Conservation (phyloP, 352 stramenopile species). For the Phytophthora pini region DNA sequence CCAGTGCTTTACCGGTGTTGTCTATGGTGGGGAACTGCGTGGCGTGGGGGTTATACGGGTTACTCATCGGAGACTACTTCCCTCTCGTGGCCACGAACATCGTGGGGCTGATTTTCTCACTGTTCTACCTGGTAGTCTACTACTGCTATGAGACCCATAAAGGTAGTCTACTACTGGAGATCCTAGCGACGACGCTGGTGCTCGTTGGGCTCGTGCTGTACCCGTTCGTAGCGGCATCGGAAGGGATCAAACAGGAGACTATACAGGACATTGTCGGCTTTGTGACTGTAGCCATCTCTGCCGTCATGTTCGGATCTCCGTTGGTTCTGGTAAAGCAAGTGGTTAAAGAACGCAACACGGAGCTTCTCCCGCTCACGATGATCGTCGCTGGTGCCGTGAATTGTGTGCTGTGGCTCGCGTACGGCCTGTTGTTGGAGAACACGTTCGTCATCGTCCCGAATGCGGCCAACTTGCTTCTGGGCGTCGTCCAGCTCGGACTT, state of each 20-base stretch:
- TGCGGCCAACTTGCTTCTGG: slow-evolving; percentile 61
- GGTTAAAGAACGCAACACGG: slow-evolving; percentile 50
- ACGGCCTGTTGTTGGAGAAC: slow-evolving; percentile 58
- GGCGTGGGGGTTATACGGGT: slow-evolving; percentile 59
- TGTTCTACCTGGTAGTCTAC: slow-evolving; percentile 61
- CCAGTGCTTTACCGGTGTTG: slow-evolving; percentile 51
- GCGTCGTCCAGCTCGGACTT: slow-evolving; percentile 59
- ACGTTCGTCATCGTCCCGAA: slow-evolving; percentile 71
- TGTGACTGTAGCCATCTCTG: slow-evolving; percentile 55
- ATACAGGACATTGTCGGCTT: slow-evolving; percentile 60
- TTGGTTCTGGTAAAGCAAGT: slow-evolving; percentile 58
- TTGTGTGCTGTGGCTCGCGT: slow-evolving; percentile 59
- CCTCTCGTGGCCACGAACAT: slow-evolving; percentile 60
- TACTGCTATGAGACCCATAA: slow-evolving; percentile 37
- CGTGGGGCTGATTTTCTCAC: slow-evolving; percentile 46
- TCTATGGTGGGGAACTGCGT: slow-evolving; percentile 74
- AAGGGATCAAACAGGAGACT: slow-evolving; percentile 11
- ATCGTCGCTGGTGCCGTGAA: slow-evolving; percentile 58
- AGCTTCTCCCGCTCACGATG: slow-evolving; percentile 54
- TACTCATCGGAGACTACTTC: slow-evolving; percentile 59
- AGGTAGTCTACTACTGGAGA: slow-evolving; percentile 32
- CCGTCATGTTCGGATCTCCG: slow-evolving; percentile 72
- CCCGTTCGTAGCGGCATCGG: slow-evolving; percentile 37
- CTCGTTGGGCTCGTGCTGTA: slow-evolving; percentile 45
- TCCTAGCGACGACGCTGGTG: slow-evolving; percentile 24